phyloP scores from a whole-genome alignment of 352 stramenopile genomes.

The Phytophthora fragariaefolia region DNA sequence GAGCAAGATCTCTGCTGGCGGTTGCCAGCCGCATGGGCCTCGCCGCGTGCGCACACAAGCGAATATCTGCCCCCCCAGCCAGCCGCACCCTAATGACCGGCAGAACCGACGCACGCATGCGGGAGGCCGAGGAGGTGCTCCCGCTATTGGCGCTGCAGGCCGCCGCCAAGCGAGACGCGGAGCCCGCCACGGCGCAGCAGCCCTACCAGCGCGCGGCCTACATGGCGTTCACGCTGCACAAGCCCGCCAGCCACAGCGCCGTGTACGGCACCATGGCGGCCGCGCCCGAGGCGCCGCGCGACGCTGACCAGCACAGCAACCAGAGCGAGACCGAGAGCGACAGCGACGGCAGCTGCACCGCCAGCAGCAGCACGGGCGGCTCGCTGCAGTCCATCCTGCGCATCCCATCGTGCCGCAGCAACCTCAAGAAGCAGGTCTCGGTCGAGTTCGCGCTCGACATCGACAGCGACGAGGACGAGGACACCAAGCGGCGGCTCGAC shows the following conservation, averaged over 20 bases:
- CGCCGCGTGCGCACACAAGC: conserved; percentile 27
- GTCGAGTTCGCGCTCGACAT: conserved; percentile 76
- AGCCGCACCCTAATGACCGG: no score
- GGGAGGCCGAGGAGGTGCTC: conserved; percentile 38
- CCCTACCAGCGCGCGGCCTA: conserved; percentile 43
- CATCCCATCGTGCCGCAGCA: conserved; percentile 57
- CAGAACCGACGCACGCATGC: conserved; percentile 28
- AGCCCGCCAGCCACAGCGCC: conserved; percentile 22
- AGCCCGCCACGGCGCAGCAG: conserved; percentile 4
- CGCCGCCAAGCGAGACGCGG: not conserved
- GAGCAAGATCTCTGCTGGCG: conserved; percentile 23
- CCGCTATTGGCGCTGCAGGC: conserved; percentile 26
- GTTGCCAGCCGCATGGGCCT: no score
- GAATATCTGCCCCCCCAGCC: conserved; percentile 25
- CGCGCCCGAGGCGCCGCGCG: conserved; percentile 10
- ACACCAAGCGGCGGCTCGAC: conserved; percentile 31
- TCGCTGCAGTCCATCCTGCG: conserved; percentile 76
- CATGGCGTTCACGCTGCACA: conserved; percentile 35
- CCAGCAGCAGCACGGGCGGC: conserved; percentile 30
- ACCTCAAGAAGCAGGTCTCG: conserved; percentile 65
- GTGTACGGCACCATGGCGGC: conserved; percentile 52
- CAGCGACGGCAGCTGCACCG: conserved; percentile 66
- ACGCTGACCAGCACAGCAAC: conserved; percentile 36
- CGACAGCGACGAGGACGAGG: conserved; percentile 49
- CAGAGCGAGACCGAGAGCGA: conserved; percentile 86